phyloP scores from a whole-genome alignment of 495 filamentous ascomycete genomes.

The Penicillium chermesinum region DNA sequence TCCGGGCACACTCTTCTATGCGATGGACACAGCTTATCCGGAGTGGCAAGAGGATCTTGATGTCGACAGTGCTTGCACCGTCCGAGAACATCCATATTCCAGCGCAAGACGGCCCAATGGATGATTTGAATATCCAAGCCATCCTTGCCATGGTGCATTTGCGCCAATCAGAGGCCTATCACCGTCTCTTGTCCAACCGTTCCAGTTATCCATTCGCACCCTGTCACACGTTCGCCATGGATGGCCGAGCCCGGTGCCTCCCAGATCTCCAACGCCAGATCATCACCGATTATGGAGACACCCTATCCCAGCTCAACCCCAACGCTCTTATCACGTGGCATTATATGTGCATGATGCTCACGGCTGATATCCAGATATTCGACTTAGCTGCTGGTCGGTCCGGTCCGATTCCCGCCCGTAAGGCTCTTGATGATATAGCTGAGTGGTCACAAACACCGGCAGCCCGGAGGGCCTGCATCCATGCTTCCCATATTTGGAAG shows the following conservation, averaged over 20 bases:
- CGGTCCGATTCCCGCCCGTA: slow-evolving; percentile 38
- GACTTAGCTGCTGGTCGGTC: slow-evolving; percentile 46
- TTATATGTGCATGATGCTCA: slow-evolving; percentile 49
- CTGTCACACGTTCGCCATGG: slow-evolving; percentile 42
- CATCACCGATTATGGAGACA: slow-evolving; percentile 33
- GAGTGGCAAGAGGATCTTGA: slow-evolving; percentile 34
- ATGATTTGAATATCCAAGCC: slow-evolving; percentile 37
- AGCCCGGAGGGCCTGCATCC: slow-evolving; percentile 43
- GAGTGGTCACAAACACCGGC: slow-evolving; percentile 49
- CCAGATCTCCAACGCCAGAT: slow-evolving; percentile 38
- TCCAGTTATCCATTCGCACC: slow-evolving; percentile 40
- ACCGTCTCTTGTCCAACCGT: slow-evolving; percentile 41
- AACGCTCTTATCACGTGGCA: slow-evolving; percentile 49
- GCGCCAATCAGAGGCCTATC: slow-evolving; percentile 41
- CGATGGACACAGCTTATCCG: slow-evolving; percentile 45
- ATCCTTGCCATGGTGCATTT: slow-evolving; percentile 40
- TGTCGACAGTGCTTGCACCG: slow-evolving; percentile 36
- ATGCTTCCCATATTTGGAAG: slow-evolving; percentile 50
- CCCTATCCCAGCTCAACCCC: slow-evolving; percentile 38
- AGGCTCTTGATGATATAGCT: slow-evolving; percentile 46
- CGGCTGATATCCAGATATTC: slow-evolving; percentile 48
- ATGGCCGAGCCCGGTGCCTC: slow-evolving; percentile 38
- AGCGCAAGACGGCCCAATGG: slow-evolving; percentile 27
- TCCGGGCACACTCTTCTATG: slow-evolving; percentile 38
- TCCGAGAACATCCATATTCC: slow-evolving; percentile 37